Evolutionary conservation across 129 eudicot genomes (phyloP).

Genomic region (Helichrysum umbraculigerum): DNA sequence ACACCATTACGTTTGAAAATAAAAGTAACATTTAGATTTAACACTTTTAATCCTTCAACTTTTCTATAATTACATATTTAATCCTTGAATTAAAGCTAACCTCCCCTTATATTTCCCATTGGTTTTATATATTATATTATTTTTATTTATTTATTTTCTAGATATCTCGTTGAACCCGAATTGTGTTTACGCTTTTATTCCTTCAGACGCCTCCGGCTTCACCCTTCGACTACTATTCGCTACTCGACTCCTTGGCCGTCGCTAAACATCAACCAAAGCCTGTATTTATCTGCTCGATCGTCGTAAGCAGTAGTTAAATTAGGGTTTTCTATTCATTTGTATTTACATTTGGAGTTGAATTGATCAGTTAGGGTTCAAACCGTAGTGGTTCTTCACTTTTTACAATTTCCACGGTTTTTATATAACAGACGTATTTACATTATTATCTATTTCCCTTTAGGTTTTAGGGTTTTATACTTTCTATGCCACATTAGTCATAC

Average conservation of each 20-base stretch:
- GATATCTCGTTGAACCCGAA: too few species aligned
- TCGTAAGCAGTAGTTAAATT: slow-evolving; percentile 1
- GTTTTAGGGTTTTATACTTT: not conserved
- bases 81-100: too few species aligned
- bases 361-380: not conserved
- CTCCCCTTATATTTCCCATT: too few species aligned
- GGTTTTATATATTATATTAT: too few species aligned
- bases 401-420: not conserved
- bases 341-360: not conserved
- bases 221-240: not conserved
- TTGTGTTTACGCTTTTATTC: too few species aligned
- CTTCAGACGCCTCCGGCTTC: not conserved
- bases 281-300: not conserved
- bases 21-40: too few species aligned
- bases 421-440: not conserved
- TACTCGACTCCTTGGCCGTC: not conserved
- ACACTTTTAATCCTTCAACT: too few species aligned
- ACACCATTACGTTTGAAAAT: too few species aligned
- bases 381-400: not conserved
- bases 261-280: not conserved
- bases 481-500: not conserved
- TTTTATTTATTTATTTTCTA: too few species aligned
- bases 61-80: too few species aligned
- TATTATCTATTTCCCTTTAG: not conserved
- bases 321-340: not conserved